phyloP scores from a whole-genome alignment of 192 early-diverging fungal species.

The Backusella parvicylindrica region DNA sequence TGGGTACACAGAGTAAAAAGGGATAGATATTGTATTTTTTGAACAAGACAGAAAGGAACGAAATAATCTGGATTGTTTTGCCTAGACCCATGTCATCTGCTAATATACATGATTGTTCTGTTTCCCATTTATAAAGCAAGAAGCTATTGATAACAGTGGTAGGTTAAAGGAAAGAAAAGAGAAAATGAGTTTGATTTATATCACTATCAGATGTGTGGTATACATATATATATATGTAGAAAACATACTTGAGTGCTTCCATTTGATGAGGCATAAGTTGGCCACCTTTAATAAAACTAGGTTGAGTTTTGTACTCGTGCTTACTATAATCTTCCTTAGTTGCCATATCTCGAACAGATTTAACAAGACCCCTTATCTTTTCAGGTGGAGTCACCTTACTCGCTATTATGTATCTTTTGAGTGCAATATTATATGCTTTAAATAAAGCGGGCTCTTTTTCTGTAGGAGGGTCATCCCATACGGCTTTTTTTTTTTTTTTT shows the following conservation, averaged over 20 bases:
- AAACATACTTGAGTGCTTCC: constrained; percentile 53
- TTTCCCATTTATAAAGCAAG: constrained; percentile 65
- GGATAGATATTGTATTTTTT: constrained; percentile 49
- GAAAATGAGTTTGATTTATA: too few relatives aligned
- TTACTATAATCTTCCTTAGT: constrained; percentile 33
- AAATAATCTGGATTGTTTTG: constrained; percentile 74
- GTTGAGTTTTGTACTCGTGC: constrained; percentile 51
- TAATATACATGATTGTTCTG: constrained; percentile 54
- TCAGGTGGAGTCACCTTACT: constrained; percentile 34
- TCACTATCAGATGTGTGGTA: too few relatives aligned
- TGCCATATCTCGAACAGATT: constrained; percentile 14
- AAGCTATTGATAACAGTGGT: constrained; percentile 39
- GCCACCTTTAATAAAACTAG: constrained; percentile 49
- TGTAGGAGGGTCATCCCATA: constrained; percentile 36
- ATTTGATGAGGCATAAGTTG: constrained; percentile 65
- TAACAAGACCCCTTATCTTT: constrained; percentile 29
- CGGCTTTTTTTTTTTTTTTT: constrained; percentile 21
- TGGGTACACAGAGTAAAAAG: constrained; percentile 67
- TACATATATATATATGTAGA: neutral
- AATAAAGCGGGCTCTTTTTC: constrained; percentile 26
- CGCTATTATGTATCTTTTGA: constrained; percentile 35
- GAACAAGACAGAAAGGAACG: constrained; percentile 48
- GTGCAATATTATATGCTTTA: constrained; percentile 34
- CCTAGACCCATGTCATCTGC: constrained; percentile 80
- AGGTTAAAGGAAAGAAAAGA: neutral